These are phyloP conservation scores for Oryza meridionalis DNA, from an alignment of 176 grass and related monocot species.

Conservation along the genomic window DNA sequence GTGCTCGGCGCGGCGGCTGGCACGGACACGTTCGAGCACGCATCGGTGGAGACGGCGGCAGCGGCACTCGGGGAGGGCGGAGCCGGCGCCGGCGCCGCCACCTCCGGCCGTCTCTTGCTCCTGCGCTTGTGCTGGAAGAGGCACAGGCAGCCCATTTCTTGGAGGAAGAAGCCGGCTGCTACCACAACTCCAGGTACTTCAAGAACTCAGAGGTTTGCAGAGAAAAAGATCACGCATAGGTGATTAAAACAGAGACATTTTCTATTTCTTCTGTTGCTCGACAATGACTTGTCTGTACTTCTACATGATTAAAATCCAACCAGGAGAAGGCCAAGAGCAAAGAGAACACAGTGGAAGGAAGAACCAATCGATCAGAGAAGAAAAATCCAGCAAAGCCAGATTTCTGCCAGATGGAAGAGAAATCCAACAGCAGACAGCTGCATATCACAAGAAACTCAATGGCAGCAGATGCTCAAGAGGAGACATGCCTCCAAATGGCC, in stretches of 20 bases:
- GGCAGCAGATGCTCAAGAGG: not conserved
- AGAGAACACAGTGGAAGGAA: not conserved
- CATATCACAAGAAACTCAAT: not conserved
- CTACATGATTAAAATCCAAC: not conserved
- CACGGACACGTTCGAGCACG: constrained; percentile 6
- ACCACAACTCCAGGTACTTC: not conserved
- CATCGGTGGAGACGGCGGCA: not conserved
- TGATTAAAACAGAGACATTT: not conserved
- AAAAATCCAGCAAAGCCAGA: constrained; percentile 1
- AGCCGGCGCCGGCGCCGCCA: not conserved
- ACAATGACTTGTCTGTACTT: constrained; percentile 26
- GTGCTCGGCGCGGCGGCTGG: not conserved
- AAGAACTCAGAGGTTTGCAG: constrained; percentile 9
- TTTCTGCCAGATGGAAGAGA: constrained; percentile 15
- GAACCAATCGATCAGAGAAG: not conserved
- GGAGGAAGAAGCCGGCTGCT: not conserved
- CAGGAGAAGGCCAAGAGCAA: not conserved
- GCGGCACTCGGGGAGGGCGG: not conserved
- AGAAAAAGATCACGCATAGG: constrained; percentile 5
- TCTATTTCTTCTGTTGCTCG: constrained; percentile 16
- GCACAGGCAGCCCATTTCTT: constrained; percentile 51
- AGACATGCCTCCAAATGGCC: constrained; percentile 28
- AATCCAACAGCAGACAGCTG: not conserved
- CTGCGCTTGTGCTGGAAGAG: constrained; percentile 26
- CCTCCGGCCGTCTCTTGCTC: constrained; percentile 10